phyloP scores from a whole-genome alignment of 73 alveolate species.

The Durusdinium trenchii region DNA sequence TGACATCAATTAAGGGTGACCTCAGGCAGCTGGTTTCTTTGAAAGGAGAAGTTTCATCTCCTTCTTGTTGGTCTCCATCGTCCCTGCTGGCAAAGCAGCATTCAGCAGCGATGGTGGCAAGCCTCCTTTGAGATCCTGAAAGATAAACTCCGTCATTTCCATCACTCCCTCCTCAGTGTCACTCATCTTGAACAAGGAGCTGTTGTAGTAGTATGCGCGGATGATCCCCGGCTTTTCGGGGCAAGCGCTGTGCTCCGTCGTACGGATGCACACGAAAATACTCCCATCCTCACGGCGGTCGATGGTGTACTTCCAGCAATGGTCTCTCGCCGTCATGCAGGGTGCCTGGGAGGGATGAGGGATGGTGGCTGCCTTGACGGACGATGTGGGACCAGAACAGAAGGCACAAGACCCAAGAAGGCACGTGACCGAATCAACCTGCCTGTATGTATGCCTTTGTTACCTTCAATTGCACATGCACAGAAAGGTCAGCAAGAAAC shows the following conservation, averaged over 20 bases:
- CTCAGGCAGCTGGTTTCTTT: too few species aligned
- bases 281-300: constrained; percentile 92
- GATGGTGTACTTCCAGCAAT: constrained; percentile 91
- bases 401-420: too few species aligned
- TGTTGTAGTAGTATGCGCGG: constrained; percentile 88
- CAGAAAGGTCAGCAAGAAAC: too few species aligned
- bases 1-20: too few species aligned
- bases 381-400: too few species aligned
- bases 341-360: too few species aligned
- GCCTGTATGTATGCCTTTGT: too few species aligned
- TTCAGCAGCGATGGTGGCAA: constrained; percentile 48
- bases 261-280: constrained; percentile 84
- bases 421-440: too few species aligned
- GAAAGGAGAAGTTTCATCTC: constrained; percentile 70
- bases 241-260: constrained; percentile 44
- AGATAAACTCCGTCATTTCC: constrained; percentile 88
- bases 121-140: constrained; percentile 65
- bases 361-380: too few species aligned
- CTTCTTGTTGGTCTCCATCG: constrained; percentile 43
- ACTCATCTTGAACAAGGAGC: constrained; percentile 68
- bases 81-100: constrained; percentile 66
- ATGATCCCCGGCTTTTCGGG: constrained; percentile 68
- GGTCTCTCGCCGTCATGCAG: constrained; percentile 44
- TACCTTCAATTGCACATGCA: too few species aligned
- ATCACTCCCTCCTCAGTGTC: constrained; percentile 77